Percentiles rank a stretch among this genome's conserved stretches.
Conservation (phyloP, 1,284 basidiomycete genomes). For the Cerioporus squamosus region DNA sequence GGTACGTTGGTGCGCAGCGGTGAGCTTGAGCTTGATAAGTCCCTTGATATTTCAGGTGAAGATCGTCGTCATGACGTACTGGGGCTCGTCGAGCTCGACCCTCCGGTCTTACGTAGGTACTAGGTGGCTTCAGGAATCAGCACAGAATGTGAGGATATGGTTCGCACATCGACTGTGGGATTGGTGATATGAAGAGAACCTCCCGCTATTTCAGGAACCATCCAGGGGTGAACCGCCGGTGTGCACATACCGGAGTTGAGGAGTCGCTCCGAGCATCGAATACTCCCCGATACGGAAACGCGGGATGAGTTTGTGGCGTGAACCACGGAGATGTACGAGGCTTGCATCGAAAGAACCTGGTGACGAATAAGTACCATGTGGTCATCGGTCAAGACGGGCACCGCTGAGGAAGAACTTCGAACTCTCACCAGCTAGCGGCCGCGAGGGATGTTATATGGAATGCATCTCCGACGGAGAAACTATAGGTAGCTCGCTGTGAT, state of each 20-base stretch:
- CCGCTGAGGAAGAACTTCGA: background rate
- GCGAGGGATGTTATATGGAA: background rate
- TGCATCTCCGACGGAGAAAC: background rate
- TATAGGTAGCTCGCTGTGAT: background rate
- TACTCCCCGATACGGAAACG: background rate
- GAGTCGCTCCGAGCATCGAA: background rate
- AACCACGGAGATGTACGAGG: no score
- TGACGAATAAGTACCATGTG: background rate
- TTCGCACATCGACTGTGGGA: background rate
- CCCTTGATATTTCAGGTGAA: background rate
- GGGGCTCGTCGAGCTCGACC: no score
- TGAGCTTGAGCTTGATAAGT: slow-evolving; percentile 4
- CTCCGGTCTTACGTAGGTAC: no score
- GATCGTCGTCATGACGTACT: background rate
- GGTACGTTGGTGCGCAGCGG: background rate
- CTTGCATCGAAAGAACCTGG: background rate
- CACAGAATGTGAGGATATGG: background rate
- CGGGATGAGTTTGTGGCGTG: no score
- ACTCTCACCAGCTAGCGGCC: background rate
- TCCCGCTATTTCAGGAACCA: slow-evolving; percentile 2
- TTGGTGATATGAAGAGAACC: background rate
- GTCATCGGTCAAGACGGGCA: no score
- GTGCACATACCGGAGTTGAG: background rate
- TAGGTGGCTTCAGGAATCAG: no score
- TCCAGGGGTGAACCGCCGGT: background rate